Conservation (phyloP, 1,284 basidiomycete species). For the Rhizopogon hawkerae region DNA sequence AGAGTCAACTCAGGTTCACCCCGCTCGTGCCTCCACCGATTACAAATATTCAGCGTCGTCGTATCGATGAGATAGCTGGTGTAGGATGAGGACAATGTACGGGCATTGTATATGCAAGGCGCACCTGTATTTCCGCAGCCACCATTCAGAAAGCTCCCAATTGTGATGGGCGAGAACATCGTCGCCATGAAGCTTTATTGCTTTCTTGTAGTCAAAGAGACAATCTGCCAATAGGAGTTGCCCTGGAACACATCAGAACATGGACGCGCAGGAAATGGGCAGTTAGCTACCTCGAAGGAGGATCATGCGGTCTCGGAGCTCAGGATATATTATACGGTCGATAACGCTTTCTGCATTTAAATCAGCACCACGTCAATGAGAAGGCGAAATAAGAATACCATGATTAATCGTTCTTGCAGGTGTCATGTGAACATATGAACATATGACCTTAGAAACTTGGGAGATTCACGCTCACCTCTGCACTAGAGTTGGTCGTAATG, state of each 20-base stretch:
- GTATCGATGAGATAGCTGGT: conserved; percentile 64
- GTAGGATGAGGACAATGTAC: conserved; percentile 7
- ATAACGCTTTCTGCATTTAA: conserved; percentile 67
- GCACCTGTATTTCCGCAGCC: conserved; percentile 66
- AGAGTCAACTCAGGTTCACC: conserved; percentile 57
- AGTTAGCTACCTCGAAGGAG: conserved; percentile 58
- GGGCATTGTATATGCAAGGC: not conserved
- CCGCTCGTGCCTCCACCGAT: conserved; percentile 71
- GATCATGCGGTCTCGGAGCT: conserved; percentile 84
- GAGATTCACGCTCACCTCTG: conserved; percentile 48
- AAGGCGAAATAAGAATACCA: conserved; percentile 36
- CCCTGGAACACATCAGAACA: conserved; percentile 42
- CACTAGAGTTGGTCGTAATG: conserved; percentile 75
- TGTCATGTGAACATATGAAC: conserved; percentile 10
- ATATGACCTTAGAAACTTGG: conserved; percentile 1
- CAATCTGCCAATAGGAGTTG: conserved; percentile 73
- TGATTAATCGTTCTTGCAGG: conserved; percentile 69
- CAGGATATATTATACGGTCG: conserved; percentile 79
- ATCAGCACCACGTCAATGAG: conserved; percentile 6
- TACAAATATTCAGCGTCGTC: conserved; percentile 52
- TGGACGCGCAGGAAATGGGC: conserved; percentile 19
- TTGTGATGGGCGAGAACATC: conserved; percentile 81
- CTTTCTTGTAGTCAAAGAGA: conserved; percentile 57
- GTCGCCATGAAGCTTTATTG: conserved; percentile 74
- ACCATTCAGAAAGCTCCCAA: conserved; percentile 82